Base-by-base conservation (phyloP, 2,329 filamentous ascomycete species). In the Phaeosphaeriaceae sp. region DNA sequence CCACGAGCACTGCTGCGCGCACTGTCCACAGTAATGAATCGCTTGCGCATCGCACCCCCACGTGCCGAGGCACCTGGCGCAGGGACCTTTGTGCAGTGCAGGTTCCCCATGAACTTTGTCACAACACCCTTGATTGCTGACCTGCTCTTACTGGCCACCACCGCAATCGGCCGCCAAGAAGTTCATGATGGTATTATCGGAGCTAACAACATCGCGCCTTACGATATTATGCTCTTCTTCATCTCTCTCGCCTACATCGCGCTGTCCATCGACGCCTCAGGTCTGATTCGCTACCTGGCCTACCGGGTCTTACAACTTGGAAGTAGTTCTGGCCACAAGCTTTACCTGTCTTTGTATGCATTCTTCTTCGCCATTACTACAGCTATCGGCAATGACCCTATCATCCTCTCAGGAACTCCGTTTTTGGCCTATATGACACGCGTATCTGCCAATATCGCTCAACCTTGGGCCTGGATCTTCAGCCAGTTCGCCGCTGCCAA, bases 171-270 rank as follows among this genome's bases (percentile, higher is more conserved):
- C 1, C 74, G 80, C 16, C 57, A 80, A 48, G 88, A 90, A 71
- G 86, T 90, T 0, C 76, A 81, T n/a, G 87, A 83, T 60, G 88
- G 87, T 2, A 90, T 84, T 0, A 70, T 88, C 6, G 87, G 87
- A 0, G 77, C 85, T 1, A 75, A 88, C 60, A 77, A 85, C 61
- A 90, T 91, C 58, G 77, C 78, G 2, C 87, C 87, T 0, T 80
- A 88, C 57, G 87, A 90, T 52, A 89, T 90, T 52, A 89, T 90
- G 85, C 74, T 79, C n/a, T 90, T 90, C 73, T 90, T 91, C 73
- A 76, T 90, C 36, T 88, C 86, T 0, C 68, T 89, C 35, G 87
- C 88, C 2, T 91, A 90, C 61, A 89, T 90, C 50, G 87, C 88
- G 38, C 89, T 91, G 36, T 90, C 87, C 0, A 88, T 90, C 50